phyloP scores from a whole-genome alignment of 192 early-diverging fungal genomes.

The Phycomyces blakesleeanus region DNA sequence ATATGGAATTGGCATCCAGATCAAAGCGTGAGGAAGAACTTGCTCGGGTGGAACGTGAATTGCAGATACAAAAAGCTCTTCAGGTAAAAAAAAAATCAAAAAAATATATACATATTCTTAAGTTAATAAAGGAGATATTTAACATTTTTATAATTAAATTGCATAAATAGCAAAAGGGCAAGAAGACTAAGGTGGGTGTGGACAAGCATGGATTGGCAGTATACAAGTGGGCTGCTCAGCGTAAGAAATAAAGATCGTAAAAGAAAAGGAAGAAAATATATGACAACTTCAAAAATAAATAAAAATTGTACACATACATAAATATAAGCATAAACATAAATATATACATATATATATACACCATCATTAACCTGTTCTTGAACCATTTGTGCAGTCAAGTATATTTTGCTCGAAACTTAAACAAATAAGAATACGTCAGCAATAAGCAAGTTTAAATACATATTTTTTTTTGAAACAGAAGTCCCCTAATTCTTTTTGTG shows the following conservation, averaged over 20 bases:
- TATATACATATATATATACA: too few species aligned
- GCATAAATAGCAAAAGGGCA: conserved; percentile 72
- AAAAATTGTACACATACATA: too few species aligned
- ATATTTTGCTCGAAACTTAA: too few species aligned
- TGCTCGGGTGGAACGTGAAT: conserved; percentile 65
- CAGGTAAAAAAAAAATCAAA: conserved; percentile 42
- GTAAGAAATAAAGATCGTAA: conserved; percentile 83
- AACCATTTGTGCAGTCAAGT: too few species aligned
- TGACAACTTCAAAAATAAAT: too few species aligned
- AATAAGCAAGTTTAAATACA: too few species aligned
- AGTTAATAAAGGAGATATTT: not conserved
- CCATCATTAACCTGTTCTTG: too few species aligned
- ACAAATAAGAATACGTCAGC: too few species aligned
- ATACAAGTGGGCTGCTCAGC: conserved; percentile 91
- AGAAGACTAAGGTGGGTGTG: conserved; percentile 73
- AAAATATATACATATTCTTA: conserved; percentile 5
- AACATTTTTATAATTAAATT: not conserved
- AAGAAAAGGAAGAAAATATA: too few species aligned
- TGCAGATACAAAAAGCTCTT: conserved; percentile 73
- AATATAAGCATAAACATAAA: too few species aligned
- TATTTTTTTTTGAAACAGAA: too few species aligned
- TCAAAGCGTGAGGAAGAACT: conserved; percentile 76
- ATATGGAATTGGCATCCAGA: conserved; percentile 69
- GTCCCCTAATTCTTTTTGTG: too few species aligned
- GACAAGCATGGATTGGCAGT: conserved; percentile 77